Base-by-base conservation (phyloP, 345 rosid species). In the Eutrema yunnanense region DNA sequence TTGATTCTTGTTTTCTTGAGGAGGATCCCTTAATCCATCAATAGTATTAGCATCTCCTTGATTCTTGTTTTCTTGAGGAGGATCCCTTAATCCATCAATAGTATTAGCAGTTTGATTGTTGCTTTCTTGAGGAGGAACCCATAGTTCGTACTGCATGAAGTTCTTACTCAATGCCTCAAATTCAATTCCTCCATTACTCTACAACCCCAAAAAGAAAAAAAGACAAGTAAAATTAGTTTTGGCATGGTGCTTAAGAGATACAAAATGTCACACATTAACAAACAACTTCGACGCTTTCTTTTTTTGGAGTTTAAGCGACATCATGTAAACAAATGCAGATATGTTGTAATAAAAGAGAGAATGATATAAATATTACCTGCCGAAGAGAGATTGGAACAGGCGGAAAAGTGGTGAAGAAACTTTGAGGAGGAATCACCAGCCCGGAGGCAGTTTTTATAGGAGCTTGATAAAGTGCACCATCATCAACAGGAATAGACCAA, bases 131-230 rank as follows among this genome's bases (percentile, higher is more conserved):
- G 77, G 81, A 70, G 67, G 55, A 57, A 62, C 81, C 89, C 92
- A 85, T 29, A 82, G 49, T 53, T 81, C 72, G 72, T 79, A 85
- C 80, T 83, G 80, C 22, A 66, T 78, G 64, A 81, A 73, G 73
- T 81, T 83, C 71, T 84, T 84, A 67, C 74, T 81, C 86, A 82
- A 80, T 38, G 81, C 78, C 64, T 78, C 82, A 79, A 75, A 84
- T 69, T 74, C 78, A 69, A 78, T 74, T 71, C 76, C 82, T 69
- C 75, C 85, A 30, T 34, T 4, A 29, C 42, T 81, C 75, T 43
- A 75, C 9, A 75, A 66, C 22, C 61, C 3, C 7, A 36, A 36
- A 36, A 34, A 50, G 6, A 29, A 9, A 77, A 77, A 59, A 34
- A 52, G 34, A 61, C 40, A 75, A 63, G 14, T 27, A 33, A 16